Conservation (phyloP, 805 yeast species). For the Candida koratica region DNA sequence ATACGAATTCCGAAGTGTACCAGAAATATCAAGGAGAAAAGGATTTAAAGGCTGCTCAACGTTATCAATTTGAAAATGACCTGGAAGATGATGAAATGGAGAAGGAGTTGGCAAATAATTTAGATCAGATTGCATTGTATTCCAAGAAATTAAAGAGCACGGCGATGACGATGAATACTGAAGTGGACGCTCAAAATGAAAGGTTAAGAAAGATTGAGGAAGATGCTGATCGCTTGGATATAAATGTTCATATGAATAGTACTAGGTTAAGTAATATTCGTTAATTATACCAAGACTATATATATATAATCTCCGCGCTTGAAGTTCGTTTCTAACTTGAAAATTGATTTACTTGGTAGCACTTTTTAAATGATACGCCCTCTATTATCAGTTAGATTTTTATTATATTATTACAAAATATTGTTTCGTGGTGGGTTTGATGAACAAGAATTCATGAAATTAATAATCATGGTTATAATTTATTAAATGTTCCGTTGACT, state of each 20-base stretch:
- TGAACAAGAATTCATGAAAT: conserved; percentile 68
- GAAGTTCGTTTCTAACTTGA: too few species aligned
- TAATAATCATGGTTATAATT: conserved; percentile 89
- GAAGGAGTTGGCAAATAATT: conserved; percentile 75
- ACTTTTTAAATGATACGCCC: too few species aligned
- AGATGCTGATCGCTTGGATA: conserved; percentile 79
- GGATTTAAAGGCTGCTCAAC: conserved; percentile 54
- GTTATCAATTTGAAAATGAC: conserved; percentile 83
- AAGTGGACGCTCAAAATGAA: conserved; percentile 72
- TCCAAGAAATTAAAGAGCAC: conserved; percentile 67
- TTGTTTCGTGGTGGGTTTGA: too few species aligned
- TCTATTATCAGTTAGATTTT: too few species aligned
- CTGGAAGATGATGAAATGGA: conserved; percentile 92
- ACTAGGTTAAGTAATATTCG: conserved; percentile 56
- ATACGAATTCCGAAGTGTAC: conserved; percentile 32
- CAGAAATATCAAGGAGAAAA: conserved; percentile 52
- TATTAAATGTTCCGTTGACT: too few species aligned
- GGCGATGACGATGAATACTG: conserved; percentile 71
- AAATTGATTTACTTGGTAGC: too few species aligned
- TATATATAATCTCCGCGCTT: conserved; percentile 82
- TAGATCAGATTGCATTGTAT: conserved; percentile 70
- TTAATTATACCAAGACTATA: not conserved
- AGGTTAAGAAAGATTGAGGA: conserved; percentile 75
- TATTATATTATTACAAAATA: too few species aligned
- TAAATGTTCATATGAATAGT: conserved; percentile 74